phyloP scores from a whole-genome alignment of 2,329 filamentous ascomycete genomes.

The Phialophora macrospora region DNA sequence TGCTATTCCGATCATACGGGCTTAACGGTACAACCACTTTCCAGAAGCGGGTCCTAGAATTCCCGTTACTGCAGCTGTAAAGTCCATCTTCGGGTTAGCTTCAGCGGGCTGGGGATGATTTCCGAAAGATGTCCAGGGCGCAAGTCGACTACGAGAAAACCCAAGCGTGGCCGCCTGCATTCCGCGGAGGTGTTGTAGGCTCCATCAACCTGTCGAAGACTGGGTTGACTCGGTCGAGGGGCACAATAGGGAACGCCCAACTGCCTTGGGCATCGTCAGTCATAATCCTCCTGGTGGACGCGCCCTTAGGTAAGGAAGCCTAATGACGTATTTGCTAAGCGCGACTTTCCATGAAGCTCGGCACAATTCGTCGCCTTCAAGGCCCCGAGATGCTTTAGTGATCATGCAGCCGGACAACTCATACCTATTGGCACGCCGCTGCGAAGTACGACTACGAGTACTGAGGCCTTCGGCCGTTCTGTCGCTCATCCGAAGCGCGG shows the following conservation, averaged over 20 bases:
- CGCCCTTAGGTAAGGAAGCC: slow-evolving; percentile 2
- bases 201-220: background rate
- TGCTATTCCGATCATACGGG: slow-evolving; percentile 2
- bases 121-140: background rate
- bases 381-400: background rate
- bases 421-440: background rate
- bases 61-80: background rate
- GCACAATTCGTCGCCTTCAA: background rate
- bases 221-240: background rate
- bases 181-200: background rate
- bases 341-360: slow-evolving; percentile 1
- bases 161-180: background rate
- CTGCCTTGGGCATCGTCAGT: background rate
- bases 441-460: background rate
- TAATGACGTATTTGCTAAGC: background rate
- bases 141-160: background rate
- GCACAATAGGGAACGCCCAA: background rate
- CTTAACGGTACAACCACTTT: background rate
- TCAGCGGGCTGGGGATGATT: background rate
- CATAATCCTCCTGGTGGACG: background rate
- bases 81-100: background rate
- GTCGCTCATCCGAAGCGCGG: background rate
- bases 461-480: background rate
- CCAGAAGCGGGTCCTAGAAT: slow-evolving; percentile 1
- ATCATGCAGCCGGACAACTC: background rate